These are phyloP conservation scores for Claviceps cyperi DNA, from an alignment of 2,329 filamentous ascomycete species.

Conservation along the genomic window DNA sequence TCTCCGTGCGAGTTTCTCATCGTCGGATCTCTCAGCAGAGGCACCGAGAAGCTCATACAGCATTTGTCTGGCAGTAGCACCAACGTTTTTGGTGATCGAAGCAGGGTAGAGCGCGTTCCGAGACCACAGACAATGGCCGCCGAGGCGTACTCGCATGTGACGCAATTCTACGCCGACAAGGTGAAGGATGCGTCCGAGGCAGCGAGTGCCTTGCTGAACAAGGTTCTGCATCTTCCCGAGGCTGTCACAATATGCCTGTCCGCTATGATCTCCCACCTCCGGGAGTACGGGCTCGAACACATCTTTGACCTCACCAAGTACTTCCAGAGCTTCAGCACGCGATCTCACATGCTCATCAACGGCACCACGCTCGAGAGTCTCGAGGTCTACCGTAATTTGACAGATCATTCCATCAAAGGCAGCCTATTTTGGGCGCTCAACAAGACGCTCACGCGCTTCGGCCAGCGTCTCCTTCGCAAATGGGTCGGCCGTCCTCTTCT, in stretches of 20 bases:
- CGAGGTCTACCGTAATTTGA: slow-evolving; percentile 91
- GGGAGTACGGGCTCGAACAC: slow-evolving; percentile 85
- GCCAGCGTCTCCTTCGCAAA: slow-evolving; percentile 74
- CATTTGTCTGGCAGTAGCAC: slow-evolving; percentile 81
- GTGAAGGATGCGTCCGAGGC: slow-evolving; percentile 47
- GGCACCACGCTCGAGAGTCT: slow-evolving; percentile 88
- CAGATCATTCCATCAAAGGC: slow-evolving; percentile 69
- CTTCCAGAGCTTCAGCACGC: slow-evolving; percentile 87
- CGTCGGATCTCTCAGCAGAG: slow-evolving; percentile 77
- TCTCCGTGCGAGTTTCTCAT: slow-evolving; percentile 91
- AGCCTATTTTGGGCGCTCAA: slow-evolving; percentile 94
- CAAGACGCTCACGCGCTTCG: slow-evolving; percentile 80
- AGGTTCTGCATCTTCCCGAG: slow-evolving; percentile 72
- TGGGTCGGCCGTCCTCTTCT: slow-evolving; percentile 90
- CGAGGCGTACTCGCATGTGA: slow-evolving; percentile 77
- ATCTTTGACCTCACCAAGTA: slow-evolving; percentile 95
- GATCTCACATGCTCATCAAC: slow-evolving; percentile 91
- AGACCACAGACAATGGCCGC: slow-evolving; percentile 70
- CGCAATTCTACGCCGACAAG: slow-evolving; percentile 83
- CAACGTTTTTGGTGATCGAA: slow-evolving; percentile 84
- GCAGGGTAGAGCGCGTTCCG: slow-evolving; percentile 65
- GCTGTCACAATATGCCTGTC: slow-evolving; percentile 83
- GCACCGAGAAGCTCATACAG: slow-evolving; percentile 81
- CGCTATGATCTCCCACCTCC: slow-evolving; percentile 87
- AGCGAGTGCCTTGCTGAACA: slow-evolving; percentile 59